phyloP scores from a whole-genome alignment of 2,329 filamentous ascomycete species.

The Colletotrichum karsti region DNA sequence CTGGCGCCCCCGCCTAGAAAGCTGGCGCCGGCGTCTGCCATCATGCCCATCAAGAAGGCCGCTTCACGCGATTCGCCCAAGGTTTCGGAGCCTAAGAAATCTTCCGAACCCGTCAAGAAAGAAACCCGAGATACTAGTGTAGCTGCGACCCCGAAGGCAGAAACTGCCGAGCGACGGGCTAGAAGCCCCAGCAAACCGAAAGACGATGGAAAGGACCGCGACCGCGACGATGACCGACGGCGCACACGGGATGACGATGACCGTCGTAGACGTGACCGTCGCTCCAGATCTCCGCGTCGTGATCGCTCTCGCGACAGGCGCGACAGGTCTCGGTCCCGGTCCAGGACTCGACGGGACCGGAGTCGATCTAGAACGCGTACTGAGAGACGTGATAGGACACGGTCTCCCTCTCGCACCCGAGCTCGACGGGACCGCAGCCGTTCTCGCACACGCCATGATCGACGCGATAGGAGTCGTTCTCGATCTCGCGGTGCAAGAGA shows the following conservation, averaged over 20 bases:
- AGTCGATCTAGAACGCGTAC: constrained; percentile 40
- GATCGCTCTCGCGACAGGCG: constrained; percentile 40
- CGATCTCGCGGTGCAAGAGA: constrained; percentile 35
- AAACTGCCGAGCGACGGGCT: constrained; percentile 9
- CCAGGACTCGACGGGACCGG: constrained; percentile 41
- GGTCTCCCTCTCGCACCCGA: constrained; percentile 40
- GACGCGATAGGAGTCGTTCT: constrained; percentile 47
- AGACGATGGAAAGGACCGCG: constrained; percentile 15
- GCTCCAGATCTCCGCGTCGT: constrained; percentile 48
- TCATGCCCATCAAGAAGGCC: constrained; percentile 60
- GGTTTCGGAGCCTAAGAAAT: constrained; percentile 50
- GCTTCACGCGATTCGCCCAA: constrained; percentile 50
- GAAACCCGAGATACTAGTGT: constrained; percentile 41
- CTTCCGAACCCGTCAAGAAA: constrained; percentile 39
- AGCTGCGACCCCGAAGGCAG: constrained; percentile 10
- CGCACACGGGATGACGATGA: constrained; percentile 43
- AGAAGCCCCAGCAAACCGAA: constrained; percentile 38
- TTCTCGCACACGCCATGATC: constrained; percentile 37
- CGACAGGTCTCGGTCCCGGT: constrained; percentile 39
- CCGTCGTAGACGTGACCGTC: constrained; percentile 43
- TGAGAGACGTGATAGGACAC: constrained; percentile 47
- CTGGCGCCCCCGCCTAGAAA: constrained; percentile 64
- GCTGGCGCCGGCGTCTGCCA: constrained; percentile 63
- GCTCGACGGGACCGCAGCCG: constrained; percentile 43
- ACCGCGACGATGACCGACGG: constrained; percentile 37